Evolutionary conservation across 2,329 filamentous ascomycete species (phyloP).

Genomic region (Cordyceps militaris): DNA sequence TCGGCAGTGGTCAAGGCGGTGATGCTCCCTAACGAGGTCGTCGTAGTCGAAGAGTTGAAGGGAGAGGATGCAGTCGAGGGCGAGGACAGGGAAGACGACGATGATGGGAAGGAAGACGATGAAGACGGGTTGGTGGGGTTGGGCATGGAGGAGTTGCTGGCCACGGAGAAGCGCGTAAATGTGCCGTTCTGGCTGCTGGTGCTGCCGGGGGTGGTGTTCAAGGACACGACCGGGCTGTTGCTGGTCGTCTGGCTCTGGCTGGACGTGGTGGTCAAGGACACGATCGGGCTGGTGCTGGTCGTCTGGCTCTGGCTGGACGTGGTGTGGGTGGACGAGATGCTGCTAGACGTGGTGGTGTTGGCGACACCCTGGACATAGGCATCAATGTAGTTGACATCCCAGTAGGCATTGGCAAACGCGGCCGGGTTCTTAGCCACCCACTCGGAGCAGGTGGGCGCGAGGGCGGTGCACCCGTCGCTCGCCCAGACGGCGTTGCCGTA

Average conservation of each 20-base stretch:
- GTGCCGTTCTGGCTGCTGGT: not conserved
- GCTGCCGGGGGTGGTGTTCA: not conserved
- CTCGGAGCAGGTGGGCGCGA: constrained; percentile 30
- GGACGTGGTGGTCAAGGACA: not conserved
- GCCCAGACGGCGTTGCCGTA: constrained; percentile 48
- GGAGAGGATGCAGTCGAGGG: too few species aligned
- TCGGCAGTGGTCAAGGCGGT: constrained; percentile 1
- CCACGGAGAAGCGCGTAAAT: not conserved
- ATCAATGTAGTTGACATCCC: constrained; percentile 51
- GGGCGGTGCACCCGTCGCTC: constrained; percentile 3
- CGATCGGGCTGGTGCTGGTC: not conserved
- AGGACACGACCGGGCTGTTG: not conserved
- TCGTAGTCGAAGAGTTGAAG: too few species aligned
- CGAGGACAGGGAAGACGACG: not conserved
- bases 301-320: not conserved
- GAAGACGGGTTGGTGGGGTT: constrained; percentile 18
- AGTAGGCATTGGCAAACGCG: constrained; percentile 35
- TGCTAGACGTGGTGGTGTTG: not conserved
- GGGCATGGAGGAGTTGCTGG: constrained; percentile 7
- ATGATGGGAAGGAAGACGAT: not conserved
- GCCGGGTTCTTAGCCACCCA: constrained; percentile 40
- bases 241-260: not conserved
- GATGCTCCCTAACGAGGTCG: too few species aligned
- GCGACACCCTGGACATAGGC: constrained; percentile 28
- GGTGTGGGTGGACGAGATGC: not conserved